These are phyloP conservation scores for Carnegiea gigantea DNA, from an alignment of 179 eudicot genomes.

Conservation along the genomic window DNA sequence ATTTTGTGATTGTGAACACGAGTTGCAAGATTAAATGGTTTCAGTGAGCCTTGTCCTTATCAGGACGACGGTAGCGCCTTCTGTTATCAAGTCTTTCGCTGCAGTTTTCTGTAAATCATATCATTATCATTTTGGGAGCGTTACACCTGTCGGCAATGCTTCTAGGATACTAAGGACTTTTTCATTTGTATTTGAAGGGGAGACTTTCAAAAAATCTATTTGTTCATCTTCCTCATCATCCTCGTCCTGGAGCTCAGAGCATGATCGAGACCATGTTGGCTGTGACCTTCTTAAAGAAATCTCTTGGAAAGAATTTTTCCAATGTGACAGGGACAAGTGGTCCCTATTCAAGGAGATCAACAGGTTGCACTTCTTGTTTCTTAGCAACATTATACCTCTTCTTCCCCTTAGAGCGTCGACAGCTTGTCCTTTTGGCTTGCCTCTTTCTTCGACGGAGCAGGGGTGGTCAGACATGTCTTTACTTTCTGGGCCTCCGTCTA, in stretches of 20 bases:
- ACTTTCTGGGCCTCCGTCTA: too few species aligned
- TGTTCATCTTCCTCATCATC: background rate
- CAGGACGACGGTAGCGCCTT: too few species aligned
- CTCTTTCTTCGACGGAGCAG: too few species aligned
- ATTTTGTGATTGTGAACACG: too few species aligned
- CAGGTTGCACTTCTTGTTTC: background rate
- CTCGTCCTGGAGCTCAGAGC: background rate
- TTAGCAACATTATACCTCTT: background rate
- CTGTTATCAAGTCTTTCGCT: too few species aligned
- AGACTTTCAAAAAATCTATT: too few species aligned
- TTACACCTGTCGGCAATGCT: background rate
- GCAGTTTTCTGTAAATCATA: too few species aligned
- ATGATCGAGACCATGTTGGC: background rate
- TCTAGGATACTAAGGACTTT: background rate
- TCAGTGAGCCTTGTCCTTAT: too few species aligned
- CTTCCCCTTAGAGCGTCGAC: background rate
- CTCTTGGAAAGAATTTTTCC: slow-evolving; percentile 11
- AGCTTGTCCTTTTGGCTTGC: too few species aligned
- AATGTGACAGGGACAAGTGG: background rate
- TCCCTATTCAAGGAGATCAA: background rate
- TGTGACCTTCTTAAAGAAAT: background rate
- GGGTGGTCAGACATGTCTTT: too few species aligned
- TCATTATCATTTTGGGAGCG: too few species aligned
- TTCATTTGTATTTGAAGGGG: background rate
- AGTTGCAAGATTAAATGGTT: too few species aligned